Percentiles rank a stretch among this genome's conserved stretches.
These are phyloP conservation scores for Coniochaeta sp. DNA, from an alignment of 2,329 filamentous ascomycete species.

Conservation along the genomic window DNA sequence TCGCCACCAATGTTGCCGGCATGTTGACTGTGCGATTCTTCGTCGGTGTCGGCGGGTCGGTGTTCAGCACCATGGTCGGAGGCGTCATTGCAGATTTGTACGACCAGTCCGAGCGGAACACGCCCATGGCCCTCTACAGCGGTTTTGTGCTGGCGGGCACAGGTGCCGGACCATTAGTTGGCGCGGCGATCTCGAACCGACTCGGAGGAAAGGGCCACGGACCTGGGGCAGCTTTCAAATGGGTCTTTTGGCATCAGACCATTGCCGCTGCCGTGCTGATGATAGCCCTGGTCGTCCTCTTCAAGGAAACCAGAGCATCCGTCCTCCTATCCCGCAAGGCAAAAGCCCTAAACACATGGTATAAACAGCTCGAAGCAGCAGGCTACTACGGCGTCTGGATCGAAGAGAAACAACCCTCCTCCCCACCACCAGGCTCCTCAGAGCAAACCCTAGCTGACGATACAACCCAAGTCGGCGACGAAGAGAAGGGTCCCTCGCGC, in stretches of 20 bases:
- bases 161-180: slow-evolving; percentile 68
- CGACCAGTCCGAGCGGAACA: slow-evolving; percentile 70
- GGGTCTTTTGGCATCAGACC: slow-evolving; percentile 83
- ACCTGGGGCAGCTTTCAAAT: slow-evolving; percentile 56
- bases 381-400: slow-evolving; percentile 49
- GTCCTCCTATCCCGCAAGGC: slow-evolving; percentile 76
- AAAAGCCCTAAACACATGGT: slow-evolving; percentile 67
- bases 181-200: slow-evolving; percentile 60
- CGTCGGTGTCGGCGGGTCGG: slow-evolving; percentile 68
- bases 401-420: slow-evolving; percentile 4
- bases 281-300: slow-evolving; percentile 57
- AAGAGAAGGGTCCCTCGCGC: slow-evolving; percentile 13
- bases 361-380: slow-evolving; percentile 60
- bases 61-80: slow-evolving; percentile 85
- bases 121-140: slow-evolving; percentile 86
- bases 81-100: slow-evolving; percentile 86
- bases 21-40: slow-evolving; percentile 73
- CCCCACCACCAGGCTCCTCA: too few relatives aligned
- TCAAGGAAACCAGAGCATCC: slow-evolving; percentile 75
- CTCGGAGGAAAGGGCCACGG: slow-evolving; percentile 27
- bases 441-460: neutral
- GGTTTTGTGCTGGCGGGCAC: slow-evolving; percentile 72
- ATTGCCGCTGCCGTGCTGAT: slow-evolving; percentile 62
- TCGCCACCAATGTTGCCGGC: slow-evolving; percentile 61
- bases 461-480: slow-evolving; percentile 6